phyloP scores from a whole-genome alignment of 2,329 filamentous ascomycete species.

The Falciphora oryzae region DNA sequence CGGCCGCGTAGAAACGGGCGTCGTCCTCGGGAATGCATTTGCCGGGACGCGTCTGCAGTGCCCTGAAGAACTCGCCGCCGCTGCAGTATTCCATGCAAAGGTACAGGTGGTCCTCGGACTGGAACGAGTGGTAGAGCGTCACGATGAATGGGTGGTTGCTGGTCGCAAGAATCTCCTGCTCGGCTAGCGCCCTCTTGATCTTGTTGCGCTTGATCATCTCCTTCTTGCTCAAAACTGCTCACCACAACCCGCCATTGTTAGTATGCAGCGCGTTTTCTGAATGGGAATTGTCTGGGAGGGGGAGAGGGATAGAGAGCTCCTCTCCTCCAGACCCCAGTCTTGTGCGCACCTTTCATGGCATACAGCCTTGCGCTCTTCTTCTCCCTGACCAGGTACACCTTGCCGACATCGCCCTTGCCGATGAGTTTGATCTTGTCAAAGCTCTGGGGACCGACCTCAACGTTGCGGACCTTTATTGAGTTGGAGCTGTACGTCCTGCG shows the following conservation, averaged over 20 bases:
- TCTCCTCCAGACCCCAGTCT: background rate
- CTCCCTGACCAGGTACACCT: constrained; percentile 94
- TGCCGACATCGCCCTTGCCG: constrained; percentile 96
- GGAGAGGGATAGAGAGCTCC: background rate
- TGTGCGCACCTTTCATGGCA: constrained; percentile 86
- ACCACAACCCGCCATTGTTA: background rate
- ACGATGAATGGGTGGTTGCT: constrained; percentile 99
- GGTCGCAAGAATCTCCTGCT: constrained; percentile 96
- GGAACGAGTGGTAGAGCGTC: constrained; percentile 97
- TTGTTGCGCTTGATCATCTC: constrained; percentile 99
- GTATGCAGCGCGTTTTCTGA: background rate
- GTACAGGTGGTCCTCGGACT: constrained; percentile 97
- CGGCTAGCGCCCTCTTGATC: constrained; percentile 95
- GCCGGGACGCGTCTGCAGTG: constrained; percentile 89
- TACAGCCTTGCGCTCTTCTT: constrained; percentile 96
- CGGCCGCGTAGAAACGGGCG: constrained; percentile 92
- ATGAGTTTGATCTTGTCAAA: constrained; percentile 99
- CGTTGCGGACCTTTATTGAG: constrained; percentile 96
- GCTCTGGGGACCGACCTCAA: constrained; percentile 89
- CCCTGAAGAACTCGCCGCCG: constrained; percentile 96
- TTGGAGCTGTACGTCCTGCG: constrained; percentile 97
- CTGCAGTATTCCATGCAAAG: constrained; percentile 99
- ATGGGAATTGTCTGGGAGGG: background rate
- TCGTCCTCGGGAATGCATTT: constrained; percentile 98
- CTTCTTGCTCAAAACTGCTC: constrained; percentile 90